A percentile compares a stretch with the other conserved stretches of the same genome.
These are phyloP conservation scores for Carex littledalei DNA, from an alignment of 176 grass and related monocot genomes.

Conservation along the genomic window DNA sequence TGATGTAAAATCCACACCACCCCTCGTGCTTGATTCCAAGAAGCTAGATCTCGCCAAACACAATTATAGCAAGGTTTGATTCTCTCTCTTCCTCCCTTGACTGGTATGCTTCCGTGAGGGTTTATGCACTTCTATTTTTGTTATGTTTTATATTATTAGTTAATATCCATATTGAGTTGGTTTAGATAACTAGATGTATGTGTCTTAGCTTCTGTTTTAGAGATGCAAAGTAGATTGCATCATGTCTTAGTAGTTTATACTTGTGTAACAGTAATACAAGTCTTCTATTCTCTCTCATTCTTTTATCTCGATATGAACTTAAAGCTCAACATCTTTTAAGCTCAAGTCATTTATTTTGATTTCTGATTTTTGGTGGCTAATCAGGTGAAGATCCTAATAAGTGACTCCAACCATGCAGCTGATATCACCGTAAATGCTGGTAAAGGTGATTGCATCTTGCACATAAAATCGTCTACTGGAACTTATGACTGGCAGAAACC, in stretches of 20 bases:
- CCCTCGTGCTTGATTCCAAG: conserved; percentile 16
- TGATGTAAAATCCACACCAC: conserved; percentile 27
- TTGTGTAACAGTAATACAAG: neutral
- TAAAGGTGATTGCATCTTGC: conserved; percentile 35
- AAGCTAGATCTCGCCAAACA: conserved; percentile 20
- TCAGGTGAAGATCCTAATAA: conserved; percentile 39
- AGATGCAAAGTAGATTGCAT: neutral
- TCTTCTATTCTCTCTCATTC: neutral
- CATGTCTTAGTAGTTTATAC: neutral
- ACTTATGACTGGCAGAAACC: conserved; percentile 48
- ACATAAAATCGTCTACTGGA: neutral
- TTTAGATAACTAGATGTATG: neutral
- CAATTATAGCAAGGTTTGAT: conserved; percentile 33
- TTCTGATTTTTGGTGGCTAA: conserved; percentile 15
- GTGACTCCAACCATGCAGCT: conserved; percentile 22
- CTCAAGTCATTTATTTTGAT: conserved; percentile 1
- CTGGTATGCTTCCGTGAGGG: neutral
- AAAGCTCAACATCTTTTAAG: neutral
- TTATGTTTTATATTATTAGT: conserved; percentile 13
- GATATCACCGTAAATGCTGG: conserved; percentile 43
- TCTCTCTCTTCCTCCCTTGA: neutral
- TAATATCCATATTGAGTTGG: neutral
- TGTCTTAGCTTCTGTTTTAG: neutral
- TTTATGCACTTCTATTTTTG: neutral
- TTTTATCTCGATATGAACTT: neutral